phyloP scores from a whole-genome alignment of 768 basidiomycete species.

The Termitomyces sp. region DNA sequence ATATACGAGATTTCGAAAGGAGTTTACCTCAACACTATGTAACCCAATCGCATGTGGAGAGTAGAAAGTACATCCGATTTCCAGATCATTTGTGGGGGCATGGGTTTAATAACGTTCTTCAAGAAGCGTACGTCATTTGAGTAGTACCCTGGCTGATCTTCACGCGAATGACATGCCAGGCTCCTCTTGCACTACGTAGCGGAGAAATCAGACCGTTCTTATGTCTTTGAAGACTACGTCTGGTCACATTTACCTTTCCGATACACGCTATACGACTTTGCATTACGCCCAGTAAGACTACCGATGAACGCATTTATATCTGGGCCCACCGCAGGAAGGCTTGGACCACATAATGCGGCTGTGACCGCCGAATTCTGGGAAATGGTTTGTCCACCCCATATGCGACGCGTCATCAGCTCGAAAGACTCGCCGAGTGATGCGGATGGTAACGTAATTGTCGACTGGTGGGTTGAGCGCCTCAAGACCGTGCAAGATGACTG shows the following conservation, averaged over 20 bases:
- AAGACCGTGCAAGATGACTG: conserved; percentile 29
- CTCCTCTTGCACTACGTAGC: conserved; percentile 50
- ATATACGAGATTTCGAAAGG: conserved; percentile 17
- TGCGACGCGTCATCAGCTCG: conserved; percentile 28
- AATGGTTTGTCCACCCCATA: conserved; percentile 35
- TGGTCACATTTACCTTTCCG: conserved; percentile 53
- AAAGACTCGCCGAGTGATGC: conserved; percentile 28
- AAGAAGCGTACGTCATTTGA: conserved; percentile 41
- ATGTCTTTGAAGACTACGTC: conserved; percentile 58
- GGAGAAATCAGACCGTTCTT: conserved; percentile 42
- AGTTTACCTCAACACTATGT: conserved; percentile 18
- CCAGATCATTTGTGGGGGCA: conserved; percentile 55
- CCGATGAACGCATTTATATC: conserved; percentile 57
- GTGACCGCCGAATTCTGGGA: conserved; percentile 48
- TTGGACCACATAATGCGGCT: conserved; percentile 28
- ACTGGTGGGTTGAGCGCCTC: conserved; percentile 46
- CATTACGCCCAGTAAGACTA: conserved; percentile 43
- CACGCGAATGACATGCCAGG: conserved; percentile 18
- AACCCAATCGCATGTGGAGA: conserved; percentile 6
- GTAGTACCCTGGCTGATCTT: neutral
- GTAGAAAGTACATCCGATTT: conserved; percentile 39
- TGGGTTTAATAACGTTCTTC: conserved; percentile 57
- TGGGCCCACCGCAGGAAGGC: conserved; percentile 50
- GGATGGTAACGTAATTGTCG: conserved; percentile 36
- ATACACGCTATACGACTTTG: conserved; percentile 50